Evolutionary conservation across 306 rosid species (phyloP).

Genomic region (Casuarina cunninghamiana): DNA sequence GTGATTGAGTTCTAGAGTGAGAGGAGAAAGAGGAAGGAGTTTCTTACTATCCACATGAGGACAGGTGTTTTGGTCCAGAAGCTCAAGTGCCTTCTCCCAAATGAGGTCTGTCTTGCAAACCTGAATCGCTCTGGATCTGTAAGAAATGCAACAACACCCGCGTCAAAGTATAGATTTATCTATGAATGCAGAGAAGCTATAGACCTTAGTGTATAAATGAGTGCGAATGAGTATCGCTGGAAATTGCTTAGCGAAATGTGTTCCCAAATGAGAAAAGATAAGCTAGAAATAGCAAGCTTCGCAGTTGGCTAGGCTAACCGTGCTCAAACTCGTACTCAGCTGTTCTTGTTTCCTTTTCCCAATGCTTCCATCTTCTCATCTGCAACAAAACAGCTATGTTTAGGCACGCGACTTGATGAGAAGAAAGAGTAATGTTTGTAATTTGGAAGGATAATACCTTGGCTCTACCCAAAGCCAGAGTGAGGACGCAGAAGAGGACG

Average conservation of each 20-base stretch:
- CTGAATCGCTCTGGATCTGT: constrained; percentile 88
- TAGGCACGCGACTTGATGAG: neutral
- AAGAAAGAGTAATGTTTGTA: neutral
- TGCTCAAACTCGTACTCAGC: constrained; percentile 75
- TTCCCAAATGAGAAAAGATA: too few species aligned
- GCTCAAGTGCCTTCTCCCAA: constrained; percentile 87
- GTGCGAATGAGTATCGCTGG: neutral
- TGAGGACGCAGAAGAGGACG: constrained; percentile 65
- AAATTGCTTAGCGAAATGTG: neutral
- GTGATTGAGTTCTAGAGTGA: too few species aligned
- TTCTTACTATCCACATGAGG: constrained; percentile 83
- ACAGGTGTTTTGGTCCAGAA: constrained; percentile 67
- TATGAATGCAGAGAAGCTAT: neutral
- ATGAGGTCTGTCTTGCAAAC: constrained; percentile 86
- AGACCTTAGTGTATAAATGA: neutral
- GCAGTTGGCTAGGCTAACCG: constrained; percentile 43
- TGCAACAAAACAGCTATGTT: constrained; percentile 10
- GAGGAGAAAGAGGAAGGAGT: neutral
- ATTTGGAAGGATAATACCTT: constrained; percentile 43
- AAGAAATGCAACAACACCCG: neutral
- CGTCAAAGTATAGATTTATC: neutral
- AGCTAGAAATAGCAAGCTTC: too few species aligned
- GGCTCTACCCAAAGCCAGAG: constrained; percentile 65
- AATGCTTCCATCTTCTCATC: constrained; percentile 89
- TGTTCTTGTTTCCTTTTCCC: constrained; percentile 89